Evolutionary conservation across 2,329 filamentous ascomycete species (phyloP).

Genomic region (Curvularia verruculosa): DNA sequence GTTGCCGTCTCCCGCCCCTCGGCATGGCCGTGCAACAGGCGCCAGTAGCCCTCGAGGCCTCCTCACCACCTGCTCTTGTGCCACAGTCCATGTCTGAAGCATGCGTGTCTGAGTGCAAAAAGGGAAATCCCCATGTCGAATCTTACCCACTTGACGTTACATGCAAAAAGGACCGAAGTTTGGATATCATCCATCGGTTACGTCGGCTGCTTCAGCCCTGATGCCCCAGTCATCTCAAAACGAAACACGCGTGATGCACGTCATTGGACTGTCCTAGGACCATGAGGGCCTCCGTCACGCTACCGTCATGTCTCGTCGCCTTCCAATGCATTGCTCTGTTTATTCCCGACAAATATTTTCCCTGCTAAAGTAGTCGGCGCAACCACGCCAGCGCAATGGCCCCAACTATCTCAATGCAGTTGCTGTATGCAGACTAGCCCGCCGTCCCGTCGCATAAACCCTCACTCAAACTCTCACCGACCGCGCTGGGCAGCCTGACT

Average conservation of each 20-base stretch:
- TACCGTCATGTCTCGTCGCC: constrained; percentile 3
- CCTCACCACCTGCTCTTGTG: constrained; percentile 22
- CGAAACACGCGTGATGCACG: constrained; percentile 16
- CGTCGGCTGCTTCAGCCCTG: constrained; percentile 24
- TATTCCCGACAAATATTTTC: not conserved
- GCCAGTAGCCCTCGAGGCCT: constrained; percentile 18
- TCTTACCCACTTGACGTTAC: constrained; percentile 14
- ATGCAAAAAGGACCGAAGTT: constrained; percentile 4
- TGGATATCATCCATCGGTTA: constrained; percentile 11
- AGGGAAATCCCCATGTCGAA: not conserved
- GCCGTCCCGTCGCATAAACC: not conserved
- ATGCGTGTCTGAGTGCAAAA: constrained; percentile 19
- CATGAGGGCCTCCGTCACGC: constrained; percentile 4
- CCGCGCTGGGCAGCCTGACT: not conserved
- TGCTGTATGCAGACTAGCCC: not conserved
- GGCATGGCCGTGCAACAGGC: constrained; percentile 24
- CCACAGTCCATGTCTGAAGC: constrained; percentile 37
- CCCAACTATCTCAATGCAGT: not conserved
- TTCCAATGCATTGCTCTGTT: not conserved
- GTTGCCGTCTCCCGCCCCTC: not conserved
- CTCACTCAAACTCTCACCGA: not conserved
- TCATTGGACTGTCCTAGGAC: constrained; percentile 9
- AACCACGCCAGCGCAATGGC: not conserved
- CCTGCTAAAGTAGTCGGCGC: not conserved
- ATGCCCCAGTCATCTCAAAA: constrained; percentile 19